Evolutionary conservation across 257 asterid genomes (phyloP), one percentile per base, ranked within the genome.

Genomic region (Mitragyna speciosa): DNA sequence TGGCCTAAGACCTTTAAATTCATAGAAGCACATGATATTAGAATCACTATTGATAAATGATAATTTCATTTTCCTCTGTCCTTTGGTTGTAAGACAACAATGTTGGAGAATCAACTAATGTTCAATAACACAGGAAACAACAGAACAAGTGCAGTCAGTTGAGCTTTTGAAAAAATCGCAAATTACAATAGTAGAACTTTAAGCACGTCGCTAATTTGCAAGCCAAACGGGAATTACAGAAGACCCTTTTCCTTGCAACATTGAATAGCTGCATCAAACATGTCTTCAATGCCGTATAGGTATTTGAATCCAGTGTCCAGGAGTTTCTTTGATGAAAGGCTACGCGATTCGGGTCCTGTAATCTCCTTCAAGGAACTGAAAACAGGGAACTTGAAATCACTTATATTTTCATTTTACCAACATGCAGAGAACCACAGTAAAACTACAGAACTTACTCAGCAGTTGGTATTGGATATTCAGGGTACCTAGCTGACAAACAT

Each of bases 181-280:
- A 4, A 54, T 3, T 54, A 8, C n/a, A 16, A 3, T 0, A 19
- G 3, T 54, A 64, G 39, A 64, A 64, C 20, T 26, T 4, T 26
- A 10, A 26, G 6, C 2, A 4, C 30, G 24, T 65, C 3, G 4
- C 39, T 63, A 59, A 63, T 65, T 31, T 10, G 70, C 15, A 6
- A 65, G 70, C 22, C 70, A 65, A 65, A 31, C 2, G 3, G 5
- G 43, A 47, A 51, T 75, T 77, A 89, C 65, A 88, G 85, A 56
- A 84, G 12, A 16, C 89, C 91, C 76, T 69, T 86, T 12, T 75
- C 22, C 54, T 82, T 87, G 88, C 91, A 90, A n/a, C 89, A 82
- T 51, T 66, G 76, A 79, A 90, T 83, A 6, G 92, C 90, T 7
- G 70, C 92, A 84, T 90, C 94, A 36, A 67, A 89, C 87, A 89